Percentiles rank a stretch among this genome's conserved stretches.
These are phyloP conservation scores for Crithidia bombi DNA, from an alignment of 208 protist genomes.

Conservation along the genomic window DNA sequence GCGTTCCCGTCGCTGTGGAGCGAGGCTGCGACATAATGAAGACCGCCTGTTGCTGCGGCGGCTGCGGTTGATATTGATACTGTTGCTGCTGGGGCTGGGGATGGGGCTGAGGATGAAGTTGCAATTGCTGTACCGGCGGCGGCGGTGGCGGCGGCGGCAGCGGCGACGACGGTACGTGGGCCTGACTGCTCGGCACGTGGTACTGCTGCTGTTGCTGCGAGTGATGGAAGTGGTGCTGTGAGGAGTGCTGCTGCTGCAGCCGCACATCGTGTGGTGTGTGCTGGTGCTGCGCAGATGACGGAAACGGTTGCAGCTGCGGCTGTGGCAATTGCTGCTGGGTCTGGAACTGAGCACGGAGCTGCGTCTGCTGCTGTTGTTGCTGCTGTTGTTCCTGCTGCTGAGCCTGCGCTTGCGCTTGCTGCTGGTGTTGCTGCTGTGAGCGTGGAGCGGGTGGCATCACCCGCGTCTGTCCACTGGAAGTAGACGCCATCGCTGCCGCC, in stretches of 20 bases:
- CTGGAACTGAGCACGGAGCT: constrained; percentile 6
- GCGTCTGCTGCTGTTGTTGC: background rate
- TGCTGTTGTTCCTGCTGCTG: constrained; percentile 6
- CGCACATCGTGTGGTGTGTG: background rate
- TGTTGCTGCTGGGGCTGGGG: background rate
- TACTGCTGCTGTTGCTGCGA: constrained; percentile 8
- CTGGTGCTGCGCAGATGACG: background rate
- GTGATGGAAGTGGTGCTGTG: background rate
- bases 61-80: constrained; percentile 8
- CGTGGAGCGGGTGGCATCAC: constrained; percentile 35
- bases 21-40: constrained; percentile 17
- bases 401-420: no score
- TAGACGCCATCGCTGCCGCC: background rate
- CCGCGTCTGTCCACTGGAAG: constrained; percentile 12
- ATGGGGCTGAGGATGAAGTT: constrained; percentile 1
- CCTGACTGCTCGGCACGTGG: background rate
- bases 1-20: background rate
- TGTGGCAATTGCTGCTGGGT: constrained; percentile 6
- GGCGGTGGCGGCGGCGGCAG: background rate
- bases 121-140: background rate
- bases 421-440: constrained; percentile 23
- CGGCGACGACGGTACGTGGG: background rate
- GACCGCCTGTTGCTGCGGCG: constrained; percentile 22
- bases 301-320: background rate
- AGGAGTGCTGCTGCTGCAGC: constrained; percentile 11